Conservation (phyloP, 306 rosid species). For the Prunus armeniaca region DNA sequence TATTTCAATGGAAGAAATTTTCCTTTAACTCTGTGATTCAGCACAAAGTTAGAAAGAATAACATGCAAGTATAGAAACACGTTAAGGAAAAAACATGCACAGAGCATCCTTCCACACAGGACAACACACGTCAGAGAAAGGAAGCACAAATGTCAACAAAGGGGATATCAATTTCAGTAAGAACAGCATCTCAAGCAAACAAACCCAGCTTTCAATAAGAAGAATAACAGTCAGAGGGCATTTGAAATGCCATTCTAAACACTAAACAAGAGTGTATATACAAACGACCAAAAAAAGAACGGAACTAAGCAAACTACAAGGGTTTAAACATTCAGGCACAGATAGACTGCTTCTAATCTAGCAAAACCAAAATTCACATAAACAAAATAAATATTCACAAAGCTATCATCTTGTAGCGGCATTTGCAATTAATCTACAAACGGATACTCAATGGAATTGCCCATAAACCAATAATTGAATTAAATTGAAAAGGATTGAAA, state of each 20-base stretch:
- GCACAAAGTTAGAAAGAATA: background rate
- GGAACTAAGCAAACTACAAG: background rate
- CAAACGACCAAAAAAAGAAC: background rate
- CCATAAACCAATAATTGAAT: background rate
- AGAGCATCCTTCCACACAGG: background rate
- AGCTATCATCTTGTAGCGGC: background rate
- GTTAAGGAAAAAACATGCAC: background rate
- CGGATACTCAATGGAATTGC: background rate
- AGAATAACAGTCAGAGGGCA: background rate
- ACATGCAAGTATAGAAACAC: too few relatives aligned
- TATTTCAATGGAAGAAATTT: background rate
- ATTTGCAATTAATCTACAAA: conserved; percentile 1
- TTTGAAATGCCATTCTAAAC: background rate
- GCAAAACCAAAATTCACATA: background rate
- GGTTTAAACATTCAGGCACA: background rate
- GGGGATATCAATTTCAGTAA: background rate
- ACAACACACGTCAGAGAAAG: background rate
- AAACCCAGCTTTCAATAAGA: background rate
- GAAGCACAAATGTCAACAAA: background rate
- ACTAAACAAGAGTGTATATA: background rate
- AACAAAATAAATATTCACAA: background rate
- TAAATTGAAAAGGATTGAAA: background rate
- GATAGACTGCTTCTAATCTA: background rate
- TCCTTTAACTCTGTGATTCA: background rate
- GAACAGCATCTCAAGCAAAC: conserved; percentile 13